Conservation (phyloP, 345 rosid genomes). For the Melaleuca alternifolia region DNA sequence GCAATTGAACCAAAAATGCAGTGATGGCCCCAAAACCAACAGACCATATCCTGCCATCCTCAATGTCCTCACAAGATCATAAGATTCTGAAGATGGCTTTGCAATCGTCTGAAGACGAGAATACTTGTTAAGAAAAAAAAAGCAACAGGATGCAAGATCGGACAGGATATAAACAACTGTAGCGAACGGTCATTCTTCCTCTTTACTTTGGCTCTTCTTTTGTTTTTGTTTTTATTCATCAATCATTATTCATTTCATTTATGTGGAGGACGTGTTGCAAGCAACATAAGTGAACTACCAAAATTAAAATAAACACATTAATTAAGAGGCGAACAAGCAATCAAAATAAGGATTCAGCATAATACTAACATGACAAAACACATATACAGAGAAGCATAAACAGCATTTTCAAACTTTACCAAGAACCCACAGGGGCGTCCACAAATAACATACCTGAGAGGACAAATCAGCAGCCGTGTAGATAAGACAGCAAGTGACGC, state of each 20-base stretch:
- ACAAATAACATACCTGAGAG: slow-evolving; percentile 50
- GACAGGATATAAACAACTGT: background rate
- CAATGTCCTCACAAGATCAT: slow-evolving; percentile 62
- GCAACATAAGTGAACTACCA: background rate
- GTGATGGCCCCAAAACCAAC: slow-evolving; percentile 64
- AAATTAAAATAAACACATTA: background rate
- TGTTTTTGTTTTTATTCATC: background rate
- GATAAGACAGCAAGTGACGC: slow-evolving; percentile 52
- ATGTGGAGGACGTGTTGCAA: background rate
- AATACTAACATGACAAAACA: background rate
- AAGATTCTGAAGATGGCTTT: slow-evolving; percentile 26
- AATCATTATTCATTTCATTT: background rate
- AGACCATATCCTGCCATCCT: slow-evolving; percentile 89
- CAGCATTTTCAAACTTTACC: background rate
- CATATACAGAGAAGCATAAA: background rate
- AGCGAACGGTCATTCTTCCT: background rate
- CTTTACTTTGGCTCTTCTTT: background rate
- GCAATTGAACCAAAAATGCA: slow-evolving; percentile 81
- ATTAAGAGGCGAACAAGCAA: background rate
- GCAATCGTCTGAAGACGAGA: slow-evolving; percentile 32
- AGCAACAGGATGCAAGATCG: background rate
- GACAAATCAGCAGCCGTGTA: slow-evolving; percentile 85
- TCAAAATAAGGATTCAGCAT: background rate
- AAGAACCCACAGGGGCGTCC: background rate
- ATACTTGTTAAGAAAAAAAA: background rate